phyloP scores from a whole-genome alignment of 2,329 filamentous ascomycete species.

The Diaporthe sp. region DNA sequence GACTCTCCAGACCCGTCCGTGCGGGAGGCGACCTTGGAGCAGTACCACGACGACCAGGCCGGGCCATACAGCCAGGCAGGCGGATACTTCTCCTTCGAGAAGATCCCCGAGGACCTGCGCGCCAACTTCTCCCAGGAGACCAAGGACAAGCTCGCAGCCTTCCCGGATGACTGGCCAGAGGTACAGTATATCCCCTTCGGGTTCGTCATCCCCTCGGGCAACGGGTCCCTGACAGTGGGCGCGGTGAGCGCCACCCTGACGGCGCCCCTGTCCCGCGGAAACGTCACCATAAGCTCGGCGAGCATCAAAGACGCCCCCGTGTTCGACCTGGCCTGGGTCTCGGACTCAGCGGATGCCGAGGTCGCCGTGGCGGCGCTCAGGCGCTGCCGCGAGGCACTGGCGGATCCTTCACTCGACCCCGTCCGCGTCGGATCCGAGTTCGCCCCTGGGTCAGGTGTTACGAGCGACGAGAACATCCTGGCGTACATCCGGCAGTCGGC shows the following conservation, averaged over 20 bases:
- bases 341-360: conserved; percentile 50
- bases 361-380: conserved; percentile 51
- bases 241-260: conserved; percentile 42
- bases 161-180: conserved; percentile 1
- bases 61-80: conserved; percentile 7
- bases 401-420: neutral
- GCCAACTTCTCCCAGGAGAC: conserved; percentile 6
- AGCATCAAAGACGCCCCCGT: conserved; percentile 48
- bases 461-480: conserved; percentile 39
- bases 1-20: neutral
- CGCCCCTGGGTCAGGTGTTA: conserved; percentile 46
- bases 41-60: neutral
- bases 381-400: conserved; percentile 49
- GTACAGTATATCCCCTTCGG: conserved; percentile 1
- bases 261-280: conserved; percentile 52
- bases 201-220: neutral
- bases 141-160: neutral
- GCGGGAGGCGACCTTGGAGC: neutral
- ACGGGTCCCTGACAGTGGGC: neutral
- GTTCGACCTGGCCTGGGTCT: conserved; percentile 53
- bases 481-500: conserved; percentile 39
- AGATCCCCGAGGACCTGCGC: conserved; percentile 12
- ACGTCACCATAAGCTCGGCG: conserved; percentile 46
- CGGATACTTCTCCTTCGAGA: conserved; percentile 32
- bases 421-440: conserved; percentile 44